Percentiles rank a stretch among this genome's conserved stretches.
phyloP scores from a whole-genome alignment of 805 yeast genomes.

The Schwanniomyces yamadae region DNA sequence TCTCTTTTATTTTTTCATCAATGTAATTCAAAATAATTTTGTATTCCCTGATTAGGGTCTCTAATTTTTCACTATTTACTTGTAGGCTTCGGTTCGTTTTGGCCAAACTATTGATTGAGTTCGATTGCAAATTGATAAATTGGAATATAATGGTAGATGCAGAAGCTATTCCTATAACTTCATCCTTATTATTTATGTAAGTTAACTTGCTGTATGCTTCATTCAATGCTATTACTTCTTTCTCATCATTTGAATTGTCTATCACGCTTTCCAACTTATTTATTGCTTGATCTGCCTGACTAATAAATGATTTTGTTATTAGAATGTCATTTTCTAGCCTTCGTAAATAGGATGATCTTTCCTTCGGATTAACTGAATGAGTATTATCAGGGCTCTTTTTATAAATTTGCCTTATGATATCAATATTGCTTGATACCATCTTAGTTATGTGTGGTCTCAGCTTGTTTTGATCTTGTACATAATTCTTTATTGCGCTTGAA shows the following conservation, averaged over 20 bases:
- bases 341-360: conserved; percentile 13
- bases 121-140: conserved; percentile 9
- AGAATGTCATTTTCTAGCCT: conserved; percentile 19
- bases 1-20: conserved; percentile 2
- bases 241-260: conserved; percentile 2
- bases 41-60: conserved; percentile 1
- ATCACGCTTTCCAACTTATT: conserved; percentile 7
- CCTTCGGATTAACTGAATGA: not conserved
- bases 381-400: conserved; percentile 8
- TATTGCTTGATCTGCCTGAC: conserved; percentile 23
- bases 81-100: not conserved
- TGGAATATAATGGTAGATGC: conserved; percentile 16
- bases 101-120: conserved; percentile 4
- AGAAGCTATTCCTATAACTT: conserved; percentile 25
- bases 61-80: not conserved
- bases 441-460: not conserved
- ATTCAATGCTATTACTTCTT: conserved; percentile 18
- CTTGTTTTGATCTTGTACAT: not conserved
- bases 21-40: conserved; percentile 1
- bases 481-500: no score
- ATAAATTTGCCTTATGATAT: conserved; percentile 6
- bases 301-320: conserved; percentile 14
- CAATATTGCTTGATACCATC: conserved; percentile 6
- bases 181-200: conserved; percentile 27
- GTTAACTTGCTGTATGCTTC: conserved; percentile 20